Evolutionary conservation across 495 filamentous ascomycete species (phyloP), one percentile per base, ranked within the genome.

Genomic region (Podospora pseudoanserina): DNA sequence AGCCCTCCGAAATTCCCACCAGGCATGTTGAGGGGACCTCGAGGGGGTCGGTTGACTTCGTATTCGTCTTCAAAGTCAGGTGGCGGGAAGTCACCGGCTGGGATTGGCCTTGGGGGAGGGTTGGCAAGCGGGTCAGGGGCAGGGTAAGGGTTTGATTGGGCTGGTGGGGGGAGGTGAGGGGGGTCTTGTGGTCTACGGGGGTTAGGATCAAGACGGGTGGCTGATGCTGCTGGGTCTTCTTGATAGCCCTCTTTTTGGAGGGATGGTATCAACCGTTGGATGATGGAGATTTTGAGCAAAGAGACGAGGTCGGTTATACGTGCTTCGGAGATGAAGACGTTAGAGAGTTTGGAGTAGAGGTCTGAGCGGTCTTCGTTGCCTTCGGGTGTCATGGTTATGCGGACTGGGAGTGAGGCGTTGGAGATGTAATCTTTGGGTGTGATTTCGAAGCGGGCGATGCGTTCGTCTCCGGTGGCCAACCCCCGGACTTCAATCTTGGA

Each of bases 21-120:
- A 77, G 78, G 5, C 74, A 79, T 27, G 4, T 55, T 56, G 9
- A 65, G 19, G 62, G 53, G 81, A 18, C 86, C 85, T 19, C 87
- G 86, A 0, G 86, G 85, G 1, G 89, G 92, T 1, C 87, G 82
- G 61, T 91, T 86, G 61, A 98, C 84, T 64, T 98, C 92, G 73
- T 91, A 92, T 71, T 97, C 94, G 79, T 98, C 93, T 68, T 97
- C 95, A 72, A 98, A 98, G 20, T 87, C 93, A 3, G 95, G 95
- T 0, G 93, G 92, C 0, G 89, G 85, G 70, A 96, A 92, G 66
- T 94, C 93, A n/a, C 85, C 90, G 1, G 84, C 78, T 20, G 93
- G 94, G 28, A 88, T 77, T 1, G 90, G 91, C 9, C 81, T 84
- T n/a, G 84, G 84, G 0, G 90, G 89, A 4, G 77, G 82, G 2